These are phyloP conservation scores for Thamnidium elegans DNA, from an alignment of 192 early-diverging fungal species.

Conservation along the genomic window DNA sequence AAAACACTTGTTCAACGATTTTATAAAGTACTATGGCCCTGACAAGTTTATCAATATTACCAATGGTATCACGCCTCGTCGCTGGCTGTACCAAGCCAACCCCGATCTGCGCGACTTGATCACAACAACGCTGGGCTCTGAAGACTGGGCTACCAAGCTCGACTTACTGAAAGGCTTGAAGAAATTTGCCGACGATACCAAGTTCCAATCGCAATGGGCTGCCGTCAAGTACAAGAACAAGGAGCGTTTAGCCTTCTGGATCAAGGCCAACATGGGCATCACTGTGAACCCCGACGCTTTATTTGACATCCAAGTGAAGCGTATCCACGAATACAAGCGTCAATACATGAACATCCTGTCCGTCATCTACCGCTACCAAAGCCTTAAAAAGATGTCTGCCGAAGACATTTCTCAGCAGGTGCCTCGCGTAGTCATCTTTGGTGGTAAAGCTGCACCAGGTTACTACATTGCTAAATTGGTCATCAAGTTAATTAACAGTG, in stretches of 20 bases:
- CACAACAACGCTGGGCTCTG: conserved; percentile 70
- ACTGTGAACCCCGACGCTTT: conserved; percentile 81
- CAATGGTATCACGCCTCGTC: conserved; percentile 95
- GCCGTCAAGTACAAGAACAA: conserved; percentile 91
- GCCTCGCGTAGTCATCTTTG: conserved; percentile 90
- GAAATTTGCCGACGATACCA: conserved; percentile 54
- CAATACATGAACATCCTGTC: conserved; percentile 98
- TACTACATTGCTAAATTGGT: conserved; percentile 99
- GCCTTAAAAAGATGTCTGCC: conserved; percentile 75
- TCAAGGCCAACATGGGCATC: conserved; percentile 66
- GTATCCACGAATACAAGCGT: conserved; percentile 99
- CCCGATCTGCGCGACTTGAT: conserved; percentile 83
- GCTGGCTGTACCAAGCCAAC: conserved; percentile 97
- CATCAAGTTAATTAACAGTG: conserved; percentile 98
- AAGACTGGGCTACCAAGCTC: conserved; percentile 77
- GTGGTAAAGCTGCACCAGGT: conserved; percentile 96
- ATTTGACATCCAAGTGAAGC: conserved; percentile 98
- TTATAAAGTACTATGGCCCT: conserved; percentile 82
- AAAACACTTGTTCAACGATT: conserved; percentile 85
- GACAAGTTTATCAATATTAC: conserved; percentile 96
- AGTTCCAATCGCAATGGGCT: conserved; percentile 86
- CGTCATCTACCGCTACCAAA: conserved; percentile 92
- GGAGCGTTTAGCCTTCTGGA: conserved; percentile 82
- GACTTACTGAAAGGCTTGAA: conserved; percentile 65
- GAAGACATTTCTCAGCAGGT: conserved; percentile 64